Base-by-base conservation (phyloP, 495 filamentous ascomycete genomes). In the Rhizodiscina lignyota region DNA sequence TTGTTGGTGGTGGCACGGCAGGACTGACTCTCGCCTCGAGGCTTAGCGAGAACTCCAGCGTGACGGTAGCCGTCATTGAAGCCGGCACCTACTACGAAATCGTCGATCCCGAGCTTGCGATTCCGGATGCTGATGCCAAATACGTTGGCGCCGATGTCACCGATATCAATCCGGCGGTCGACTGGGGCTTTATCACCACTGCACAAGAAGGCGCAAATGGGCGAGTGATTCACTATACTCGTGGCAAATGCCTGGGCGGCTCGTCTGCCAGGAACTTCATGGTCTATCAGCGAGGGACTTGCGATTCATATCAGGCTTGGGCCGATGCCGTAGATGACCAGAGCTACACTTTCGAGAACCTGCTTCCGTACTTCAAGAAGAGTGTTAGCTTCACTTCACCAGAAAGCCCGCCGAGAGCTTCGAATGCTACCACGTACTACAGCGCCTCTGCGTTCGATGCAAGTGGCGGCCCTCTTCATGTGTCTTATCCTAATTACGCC, bases 251-350 rank as follows among this genome's bases (percentile, higher is more conserved):
- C 16, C 30, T 33, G 10, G 30, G 30, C 17, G 30, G 30, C 16
- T n/a, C 12, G 8, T 33, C 30, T 17, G 30, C 11, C 6, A n/a
- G 30, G 17, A n/a, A 33, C 11, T 33, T 5, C 27, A 28, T 16
- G 19, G 42, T 45, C 20, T 50, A 54, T 34, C 24, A 49, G 5
- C 50, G 57, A 3, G 51, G 53, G 10, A 59, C 55, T 0, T 47
- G 30, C 29, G 53, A 51, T 5, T 53, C 63, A 13, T 66, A 63
- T 34, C 43, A 67, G 35, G 41, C 48, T 15, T 70, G 67, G 64
- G 62, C 56, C 18, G 53, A 59, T 5, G 18, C 56, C 3, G 51
- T 55, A 22, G 66, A 59, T 1, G 59, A 68, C 47, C 19, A 46
- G 3, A 52, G 54, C 31, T 72, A 68, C 52, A 49, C 41, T 2